A percentile compares a stretch with the other conserved stretches of the same genome.
phyloP scores from a whole-genome alignment of 139 green algal species.

The Chlorella sp. region DNA sequence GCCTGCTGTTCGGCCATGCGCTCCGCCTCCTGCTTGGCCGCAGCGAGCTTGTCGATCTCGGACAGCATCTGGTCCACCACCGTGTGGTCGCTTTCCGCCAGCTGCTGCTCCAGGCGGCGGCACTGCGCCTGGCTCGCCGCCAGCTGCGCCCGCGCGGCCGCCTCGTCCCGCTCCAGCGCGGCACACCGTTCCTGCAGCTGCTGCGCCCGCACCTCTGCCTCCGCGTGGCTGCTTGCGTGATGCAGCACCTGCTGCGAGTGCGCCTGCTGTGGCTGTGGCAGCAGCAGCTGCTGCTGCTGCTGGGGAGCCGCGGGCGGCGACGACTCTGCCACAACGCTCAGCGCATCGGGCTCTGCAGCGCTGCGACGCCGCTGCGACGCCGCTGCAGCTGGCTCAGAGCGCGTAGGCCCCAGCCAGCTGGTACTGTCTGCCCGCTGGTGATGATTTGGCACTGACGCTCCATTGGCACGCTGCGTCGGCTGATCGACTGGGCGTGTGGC shows the following conservation, averaged over 20 bases:
- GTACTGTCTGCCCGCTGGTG: too few relatives aligned
- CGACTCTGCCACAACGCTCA: too few relatives aligned
- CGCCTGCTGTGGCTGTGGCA: background rate
- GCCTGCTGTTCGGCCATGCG: too few relatives aligned
- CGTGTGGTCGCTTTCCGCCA: slow-evolving; percentile 7
- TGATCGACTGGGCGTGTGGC: too few relatives aligned
- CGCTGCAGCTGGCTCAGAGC: too few relatives aligned
- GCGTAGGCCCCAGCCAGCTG: too few relatives aligned
- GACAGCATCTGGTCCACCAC: slow-evolving; percentile 25
- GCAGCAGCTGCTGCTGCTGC: background rate
- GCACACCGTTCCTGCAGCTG: background rate
- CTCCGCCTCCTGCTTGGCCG: slow-evolving; percentile 5
- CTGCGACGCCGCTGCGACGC: too few relatives aligned
- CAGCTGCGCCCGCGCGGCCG: background rate
- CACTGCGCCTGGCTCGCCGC: background rate
- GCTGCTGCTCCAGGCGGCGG: slow-evolving; percentile 5
- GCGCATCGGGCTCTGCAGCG: too few relatives aligned
- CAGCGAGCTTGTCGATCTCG: slow-evolving; percentile 23
- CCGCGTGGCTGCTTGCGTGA: background rate
- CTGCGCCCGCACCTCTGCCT: background rate
- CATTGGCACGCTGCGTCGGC: too few relatives aligned
- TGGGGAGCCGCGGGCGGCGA: background rate
- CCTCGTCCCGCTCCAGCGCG: background rate
- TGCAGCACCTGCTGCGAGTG: background rate
- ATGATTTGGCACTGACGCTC: too few relatives aligned